Base-by-base conservation (phyloP, 768 basidiomycete genomes). In the Exsudoporus frostii region DNA sequence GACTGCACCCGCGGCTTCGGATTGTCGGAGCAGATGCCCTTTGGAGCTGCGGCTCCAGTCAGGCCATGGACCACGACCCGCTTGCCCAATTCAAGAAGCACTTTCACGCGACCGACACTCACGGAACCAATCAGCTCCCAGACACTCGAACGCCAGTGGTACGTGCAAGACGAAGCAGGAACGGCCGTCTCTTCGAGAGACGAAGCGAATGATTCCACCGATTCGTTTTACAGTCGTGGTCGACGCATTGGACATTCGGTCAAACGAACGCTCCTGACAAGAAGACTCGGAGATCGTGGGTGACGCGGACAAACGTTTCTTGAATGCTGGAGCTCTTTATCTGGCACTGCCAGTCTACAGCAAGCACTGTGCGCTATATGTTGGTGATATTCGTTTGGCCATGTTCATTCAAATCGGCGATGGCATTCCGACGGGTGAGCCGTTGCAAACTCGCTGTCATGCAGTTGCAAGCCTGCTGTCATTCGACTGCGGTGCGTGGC, bases 61-160 rank as follows among this genome's bases (percentile, higher is more conserved):
- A 27, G 24, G 5, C 38, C 1, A 33, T 34, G 19, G 24, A 22
- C n/a, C 33, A n/a, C 45, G 15, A 13, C 22, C 13, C 19, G 22
- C 1, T 20, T 42, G 41, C 36, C 53, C 17, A 54, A 54, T 54
- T 54, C 53, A 42, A 54, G 27, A 19, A 20, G 14, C 17, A 33
- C 22, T 55, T 55, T 55, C 54, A 55, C 54, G 52, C 54, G 44
- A 45, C 19, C 33, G 43, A 43, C 41, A 45, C 43, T 45, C 48
- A 49, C 48, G 7, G 36, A 29, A 48, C 47, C 34, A 34, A 19
- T 24, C 42, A 24, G 10, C n/a, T n/a, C n/a, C 40, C 33, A 34
- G 33, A 17, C 34, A 36, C 34, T 36, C 33, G 29, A 30, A 30
- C 29, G 29, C 29, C 29, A 30, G 29, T 10, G 29, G 29, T 27